phyloP scores from a whole-genome alignment of 768 basidiomycete genomes.

The Psilocybe subaeruginosa region DNA sequence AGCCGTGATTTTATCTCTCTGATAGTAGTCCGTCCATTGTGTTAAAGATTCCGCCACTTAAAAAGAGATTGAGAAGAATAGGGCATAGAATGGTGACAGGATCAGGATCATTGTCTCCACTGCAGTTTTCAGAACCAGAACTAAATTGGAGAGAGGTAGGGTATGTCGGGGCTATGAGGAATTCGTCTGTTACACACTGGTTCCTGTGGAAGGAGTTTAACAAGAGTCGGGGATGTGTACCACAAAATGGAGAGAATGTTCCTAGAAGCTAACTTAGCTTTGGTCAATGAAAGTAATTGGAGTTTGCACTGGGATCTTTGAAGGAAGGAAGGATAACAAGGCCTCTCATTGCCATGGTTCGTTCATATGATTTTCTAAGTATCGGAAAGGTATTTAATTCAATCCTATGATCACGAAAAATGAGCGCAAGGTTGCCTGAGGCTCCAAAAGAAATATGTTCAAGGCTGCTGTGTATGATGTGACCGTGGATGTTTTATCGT shows the following conservation, averaged over 20 bases:
- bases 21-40: too few relatives aligned
- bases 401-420: conserved; percentile 26
- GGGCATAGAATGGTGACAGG: too few relatives aligned
- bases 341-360: conserved; percentile 26
- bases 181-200: conserved; percentile 2
- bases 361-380: conserved; percentile 15
- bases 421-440: neutral
- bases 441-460: neutral
- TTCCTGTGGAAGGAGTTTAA: neutral
- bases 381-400: conserved; percentile 25
- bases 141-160: neutral
- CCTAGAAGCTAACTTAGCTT: neutral
- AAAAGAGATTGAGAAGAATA: too few relatives aligned
- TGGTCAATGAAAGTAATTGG: conserved; percentile 2
- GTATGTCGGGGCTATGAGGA: conserved; percentile 8
- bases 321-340: conserved; percentile 25
- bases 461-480: conserved; percentile 7
- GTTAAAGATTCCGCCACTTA: too few relatives aligned
- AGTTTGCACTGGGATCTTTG: conserved; percentile 24
- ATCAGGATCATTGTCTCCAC: too few relatives aligned
- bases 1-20: too few relatives aligned
- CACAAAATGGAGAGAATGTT: conserved; percentile 2
- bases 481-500: neutral
- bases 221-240: conserved; percentile 3
- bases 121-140: too few relatives aligned